These are phyloP conservation scores for Kokia cookei DNA, from an alignment of 441 rosid genomes.

Conservation along the genomic window DNA sequence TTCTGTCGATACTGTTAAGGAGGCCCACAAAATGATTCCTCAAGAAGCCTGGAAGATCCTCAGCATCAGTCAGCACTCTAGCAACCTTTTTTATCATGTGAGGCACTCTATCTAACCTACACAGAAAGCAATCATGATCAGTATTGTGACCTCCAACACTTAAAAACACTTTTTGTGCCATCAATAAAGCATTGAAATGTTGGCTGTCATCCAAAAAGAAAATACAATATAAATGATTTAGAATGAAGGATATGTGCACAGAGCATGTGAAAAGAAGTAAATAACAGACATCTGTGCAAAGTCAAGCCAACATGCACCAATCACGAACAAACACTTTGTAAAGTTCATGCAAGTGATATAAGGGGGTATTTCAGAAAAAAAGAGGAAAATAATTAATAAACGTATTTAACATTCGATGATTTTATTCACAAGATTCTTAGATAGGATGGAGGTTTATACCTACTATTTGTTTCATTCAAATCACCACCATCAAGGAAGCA, in stretches of 20 bases:
- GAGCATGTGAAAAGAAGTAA: not conserved
- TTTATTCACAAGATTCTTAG: slow-evolving; percentile 16
- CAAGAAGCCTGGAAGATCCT: slow-evolving; percentile 85
- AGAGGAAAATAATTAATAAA: slow-evolving; percentile 1
- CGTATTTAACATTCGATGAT: not conserved
- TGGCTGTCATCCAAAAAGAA: not conserved
- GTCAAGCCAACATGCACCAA: not conserved
- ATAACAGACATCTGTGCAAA: not conserved
- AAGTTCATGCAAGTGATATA: not conserved
- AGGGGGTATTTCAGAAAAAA: not conserved
- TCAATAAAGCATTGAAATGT: not conserved
- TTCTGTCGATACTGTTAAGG: slow-evolving; percentile 92
- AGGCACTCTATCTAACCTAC: slow-evolving; percentile 82
- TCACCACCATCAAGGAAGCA: slow-evolving; percentile 86
- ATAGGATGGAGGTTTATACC: slow-evolving; percentile 41
- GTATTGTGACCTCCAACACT: slow-evolving; percentile 8
- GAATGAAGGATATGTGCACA: not conserved
- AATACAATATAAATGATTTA: not conserved
- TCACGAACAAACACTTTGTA: not conserved
- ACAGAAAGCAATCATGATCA: slow-evolving; percentile 12
- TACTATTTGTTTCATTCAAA: slow-evolving; percentile 62
- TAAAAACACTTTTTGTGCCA: not conserved
- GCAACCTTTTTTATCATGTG: slow-evolving; percentile 80
- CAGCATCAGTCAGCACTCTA: slow-evolving; percentile 69
- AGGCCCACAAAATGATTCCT: slow-evolving; percentile 98